A percentile compares a stretch with the other conserved stretches of the same genome.
Evolutionary conservation across 176 grass and related monocot genomes (phyloP).

Genomic region (Bonia amplexicaulis): DNA sequence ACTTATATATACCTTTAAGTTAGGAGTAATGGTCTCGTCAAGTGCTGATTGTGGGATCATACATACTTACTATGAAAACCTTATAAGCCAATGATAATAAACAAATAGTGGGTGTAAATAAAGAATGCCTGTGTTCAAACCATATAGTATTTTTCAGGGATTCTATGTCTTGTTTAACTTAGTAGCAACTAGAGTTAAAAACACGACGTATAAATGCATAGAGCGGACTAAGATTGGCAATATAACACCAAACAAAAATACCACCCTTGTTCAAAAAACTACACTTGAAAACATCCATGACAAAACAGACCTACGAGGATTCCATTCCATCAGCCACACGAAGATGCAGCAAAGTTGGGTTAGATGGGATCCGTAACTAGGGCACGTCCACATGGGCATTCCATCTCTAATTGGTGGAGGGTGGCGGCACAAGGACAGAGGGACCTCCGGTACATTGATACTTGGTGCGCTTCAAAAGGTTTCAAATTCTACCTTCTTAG

Average conservation of each 20-base stretch:
- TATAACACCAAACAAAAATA: not conserved
- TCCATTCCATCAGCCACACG: not conserved
- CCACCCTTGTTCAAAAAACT: not conserved
- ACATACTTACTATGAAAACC: not conserved
- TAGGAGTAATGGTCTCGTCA: not conserved
- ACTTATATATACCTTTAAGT: not conserved
- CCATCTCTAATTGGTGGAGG: not conserved
- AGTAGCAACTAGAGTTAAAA: not conserved
- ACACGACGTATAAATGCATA: not conserved
- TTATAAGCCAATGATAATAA: not conserved
- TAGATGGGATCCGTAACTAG: not conserved
- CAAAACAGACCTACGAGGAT: not conserved
- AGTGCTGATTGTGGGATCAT: not conserved
- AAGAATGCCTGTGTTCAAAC: not conserved
- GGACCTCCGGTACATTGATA: not conserved
- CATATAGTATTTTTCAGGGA: not conserved
- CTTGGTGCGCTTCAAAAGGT: not conserved
- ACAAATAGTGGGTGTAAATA: not conserved
- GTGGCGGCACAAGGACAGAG: conserved; percentile 20
- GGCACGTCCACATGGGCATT: not conserved
- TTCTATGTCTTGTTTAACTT: not conserved
- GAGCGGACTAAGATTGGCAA: not conserved
- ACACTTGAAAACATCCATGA: not conserved
- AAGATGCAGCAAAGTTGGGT: not conserved
- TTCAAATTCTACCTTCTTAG: too few relatives aligned